Base-by-base conservation (phyloP, 2,329 filamentous ascomycete genomes). In the Arthrinium puccinioides region DNA sequence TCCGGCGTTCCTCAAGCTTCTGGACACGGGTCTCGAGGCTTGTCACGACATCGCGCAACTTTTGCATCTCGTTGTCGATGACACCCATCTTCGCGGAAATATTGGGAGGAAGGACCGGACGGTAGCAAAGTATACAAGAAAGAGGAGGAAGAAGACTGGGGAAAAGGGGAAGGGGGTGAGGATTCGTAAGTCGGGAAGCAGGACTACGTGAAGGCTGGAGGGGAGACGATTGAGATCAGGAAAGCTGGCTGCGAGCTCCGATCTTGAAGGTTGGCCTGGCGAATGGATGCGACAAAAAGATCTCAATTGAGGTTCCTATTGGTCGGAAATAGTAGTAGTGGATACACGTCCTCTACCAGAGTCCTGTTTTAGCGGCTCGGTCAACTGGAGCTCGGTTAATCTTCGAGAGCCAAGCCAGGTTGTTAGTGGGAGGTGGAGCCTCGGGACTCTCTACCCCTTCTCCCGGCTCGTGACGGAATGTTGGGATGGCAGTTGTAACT, bases 1-100 rank as follows among this genome's bases (percentile, higher is more conserved):
- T 67, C 52, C 92, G 70, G 59, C 79, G 80, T 57, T 74, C 65
- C 66, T 98, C 92, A 50, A 98, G 78, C 58, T 86, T 76, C 64
- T 84, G 81, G 55, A 98, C 84, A 57, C 90, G 84, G 59, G 78
- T 70, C 68, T 97, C 88, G 53, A 98, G 82, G 67, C 79, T 78
- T 60, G 78, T 72, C 61, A 97, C 82, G 57, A 88, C 78, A 68
- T 82, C 78, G 70, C 89, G 88, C 57, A 97, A 79, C 66, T 82
- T 76, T 63, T 88, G 80, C 59, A 94, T 79, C 61, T 88, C 79
- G 59, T 92, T 85, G 61, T 85, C 82, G 66, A 90, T 81, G 60
- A 86, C 84, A 65, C 87, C 85, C 89, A 96, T 96, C 74, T 64
- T 74, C 66, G 62, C 60, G 53, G 28, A 40, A 11, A 29, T 23